Evolutionary conservation across 2,329 filamentous ascomycete genomes (phyloP), one percentile per base, ranked within the genome.

Genomic region (Hymenoscyphus repandus): DNA sequence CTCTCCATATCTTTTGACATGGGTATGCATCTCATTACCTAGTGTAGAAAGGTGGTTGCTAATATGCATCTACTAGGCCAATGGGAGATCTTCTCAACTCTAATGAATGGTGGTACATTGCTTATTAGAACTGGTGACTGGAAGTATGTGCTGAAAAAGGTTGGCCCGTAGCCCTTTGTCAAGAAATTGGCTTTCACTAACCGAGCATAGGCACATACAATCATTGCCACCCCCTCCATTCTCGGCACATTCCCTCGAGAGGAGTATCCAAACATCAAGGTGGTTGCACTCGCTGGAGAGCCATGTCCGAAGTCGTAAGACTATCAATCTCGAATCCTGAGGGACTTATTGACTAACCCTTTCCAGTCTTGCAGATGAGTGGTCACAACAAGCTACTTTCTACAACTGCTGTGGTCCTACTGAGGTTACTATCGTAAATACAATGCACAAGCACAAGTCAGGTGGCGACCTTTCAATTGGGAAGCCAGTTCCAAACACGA

Each of bases 1-100:
- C 68, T 82, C 38, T 81, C 77, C 53, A 74, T 83, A 39, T 76
- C 75, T 39, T 83, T 82, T 54, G 79, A 82, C 55, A 82, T 82
- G 78, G 76, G 78, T 80, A 69, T 60, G 3, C 74, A 40, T 36
- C 18, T n/a, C 12, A 11, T 39, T 31, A n/a, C 20, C 45, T 36
- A 5, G 17, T 6, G 12, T 7, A n/a, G n/a, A 20, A 27, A 1
- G 1, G 13, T 12, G 10, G 5, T 13, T 31, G 13, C 15, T 31
- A 5, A 30, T 3, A 17, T 17, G 13, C 7, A 31, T 10, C 79
- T 79, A 76, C 22, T 49, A 80, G 79, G 76, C 17, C 78, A 78
- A 12, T 82, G 79, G 79, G 79, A 82, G 55, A 76, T 82, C n/a
- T 70, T 82, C 6, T 72, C 70, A 1, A 75, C 73, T 46, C 64